Evolutionary conservation across 352 stramenopile genomes (phyloP), one percentile per base, ranked within the genome.

Genomic region (Pythium rhizo-oryzae): DNA sequence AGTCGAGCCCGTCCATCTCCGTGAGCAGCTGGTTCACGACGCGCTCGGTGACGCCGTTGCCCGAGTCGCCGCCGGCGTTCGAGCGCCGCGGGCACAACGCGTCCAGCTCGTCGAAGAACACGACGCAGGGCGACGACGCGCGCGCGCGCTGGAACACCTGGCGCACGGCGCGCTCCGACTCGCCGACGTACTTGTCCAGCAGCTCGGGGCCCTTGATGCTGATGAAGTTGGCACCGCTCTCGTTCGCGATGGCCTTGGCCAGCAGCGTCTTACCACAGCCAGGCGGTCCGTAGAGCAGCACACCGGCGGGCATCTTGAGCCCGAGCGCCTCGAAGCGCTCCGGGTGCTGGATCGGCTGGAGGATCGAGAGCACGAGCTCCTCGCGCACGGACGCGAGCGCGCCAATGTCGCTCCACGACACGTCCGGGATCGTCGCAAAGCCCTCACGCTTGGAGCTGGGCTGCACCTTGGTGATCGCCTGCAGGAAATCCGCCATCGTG

Each of bases 61-160:
- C 85, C 59, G 82, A 80, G 61, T 95, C 85, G 51, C 74, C 75
- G 30, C 75, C 75, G 19, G 73, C 82, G 46, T 82, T 91, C 0
- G 93, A 96, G 12, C 97, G 84, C 43, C 96, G 93, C 11, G 97
- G 98, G 66, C 93, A 98, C 18, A 99, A 76, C 35, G 97, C 97
- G 77, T 99, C 98, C 24, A 99, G 84, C 78, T 99, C 98, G 65
- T 99, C 98, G 62, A 99, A 99, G 80, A 99, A 99, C 16, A 99
- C 94, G n/a, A 99, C 97, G 76, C 98, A 99, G 4, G 98, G 98
- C 59, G 93, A 97, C 16, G 96, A 99, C 52, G 96, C 96, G 2
- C 97, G 82, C n/a, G 98, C 98, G 53, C 98, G 87, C 78, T 99
- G 93, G 82, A 99, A 99, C 0, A 99, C 94, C 64, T 98, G 91